phyloP scores from a whole-genome alignment of 2,329 filamentous ascomycete genomes.

The Pyricularia sp. region DNA sequence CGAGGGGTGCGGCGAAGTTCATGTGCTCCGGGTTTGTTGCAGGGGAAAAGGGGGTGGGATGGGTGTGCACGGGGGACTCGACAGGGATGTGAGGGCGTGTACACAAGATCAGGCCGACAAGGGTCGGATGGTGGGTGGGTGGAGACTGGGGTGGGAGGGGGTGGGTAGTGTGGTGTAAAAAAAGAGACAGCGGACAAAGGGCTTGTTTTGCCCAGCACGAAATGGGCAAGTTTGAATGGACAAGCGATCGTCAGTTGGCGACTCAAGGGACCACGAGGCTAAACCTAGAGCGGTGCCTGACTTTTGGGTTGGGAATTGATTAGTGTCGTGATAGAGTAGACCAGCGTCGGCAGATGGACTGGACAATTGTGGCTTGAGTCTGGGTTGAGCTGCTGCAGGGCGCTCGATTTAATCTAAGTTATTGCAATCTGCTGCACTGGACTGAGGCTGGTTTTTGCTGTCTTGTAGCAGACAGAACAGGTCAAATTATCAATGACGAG shows the following conservation, averaged over 20 bases:
- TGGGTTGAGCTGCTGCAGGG: neutral
- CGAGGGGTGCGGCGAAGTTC: constrained; percentile 20
- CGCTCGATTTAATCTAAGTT: neutral
- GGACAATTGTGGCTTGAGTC: neutral
- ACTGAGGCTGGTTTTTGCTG: neutral
- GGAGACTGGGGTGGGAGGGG: constrained; percentile 9
- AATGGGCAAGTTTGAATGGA: neutral
- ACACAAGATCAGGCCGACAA: neutral
- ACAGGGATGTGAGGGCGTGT: neutral
- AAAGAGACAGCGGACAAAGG: neutral
- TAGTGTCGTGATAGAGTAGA: constrained; percentile 8
- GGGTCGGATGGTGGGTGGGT: neutral
- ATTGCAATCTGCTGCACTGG: neutral
- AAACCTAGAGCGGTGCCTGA: constrained; percentile 19
- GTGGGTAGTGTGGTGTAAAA: neutral
- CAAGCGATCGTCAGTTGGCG: constrained; percentile 24
- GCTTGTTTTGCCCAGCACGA: neutral
- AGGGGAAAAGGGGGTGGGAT: constrained; percentile 7
- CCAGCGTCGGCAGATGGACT: neutral
- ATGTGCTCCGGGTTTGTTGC: constrained; percentile 10
- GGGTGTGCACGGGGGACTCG: neutral
- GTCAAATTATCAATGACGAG: neutral
- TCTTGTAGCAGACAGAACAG: neutral
- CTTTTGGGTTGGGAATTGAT: constrained; percentile 1
- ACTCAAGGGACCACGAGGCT: constrained; percentile 34